Conservation (phyloP, 148 eudicot genomes). For the Vaccinium myrtillus region DNA sequence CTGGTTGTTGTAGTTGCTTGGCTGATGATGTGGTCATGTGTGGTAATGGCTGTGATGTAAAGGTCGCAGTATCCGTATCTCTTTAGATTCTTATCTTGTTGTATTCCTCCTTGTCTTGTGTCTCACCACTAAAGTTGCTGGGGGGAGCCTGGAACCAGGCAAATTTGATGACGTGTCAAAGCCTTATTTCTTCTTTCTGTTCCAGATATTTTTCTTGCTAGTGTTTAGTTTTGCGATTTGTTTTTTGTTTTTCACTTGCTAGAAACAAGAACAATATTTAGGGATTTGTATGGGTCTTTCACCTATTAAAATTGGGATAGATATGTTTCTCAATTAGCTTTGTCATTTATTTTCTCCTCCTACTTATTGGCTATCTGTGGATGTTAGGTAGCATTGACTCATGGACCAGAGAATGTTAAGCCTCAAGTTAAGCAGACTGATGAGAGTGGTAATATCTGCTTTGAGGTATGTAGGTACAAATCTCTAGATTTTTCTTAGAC, state of each 20-base stretch:
- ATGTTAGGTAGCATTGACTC: constrained; percentile 90
- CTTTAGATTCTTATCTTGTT: not conserved
- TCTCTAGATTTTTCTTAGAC: not conserved
- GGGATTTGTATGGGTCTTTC: not conserved
- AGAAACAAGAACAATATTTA: constrained; percentile 4
- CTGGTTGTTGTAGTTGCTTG: not conserved
- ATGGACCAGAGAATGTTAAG: constrained; percentile 97
- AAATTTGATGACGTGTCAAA: not conserved
- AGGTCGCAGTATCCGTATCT: not conserved
- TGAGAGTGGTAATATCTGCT: constrained; percentile 72
- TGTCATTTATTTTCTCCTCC: not conserved
- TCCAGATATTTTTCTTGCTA: not conserved
- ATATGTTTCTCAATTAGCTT: not conserved
- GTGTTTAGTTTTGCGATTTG: not conserved
- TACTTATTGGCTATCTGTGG: constrained; percentile 12
- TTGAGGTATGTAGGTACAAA: constrained; percentile 59
- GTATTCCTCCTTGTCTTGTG: not conserved
- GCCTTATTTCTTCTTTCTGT: not conserved
- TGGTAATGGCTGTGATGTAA: not conserved
- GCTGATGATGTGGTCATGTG: not conserved
- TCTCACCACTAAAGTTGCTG: constrained; percentile 3
- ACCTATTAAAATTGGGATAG: not conserved
- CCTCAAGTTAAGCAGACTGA: constrained; percentile 88
- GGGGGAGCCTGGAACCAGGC: constrained; percentile 10
- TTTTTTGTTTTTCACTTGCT: not conserved